phyloP scores from a whole-genome alignment of 2,329 filamentous ascomycete genomes.

The Alternaria ethzedia region DNA sequence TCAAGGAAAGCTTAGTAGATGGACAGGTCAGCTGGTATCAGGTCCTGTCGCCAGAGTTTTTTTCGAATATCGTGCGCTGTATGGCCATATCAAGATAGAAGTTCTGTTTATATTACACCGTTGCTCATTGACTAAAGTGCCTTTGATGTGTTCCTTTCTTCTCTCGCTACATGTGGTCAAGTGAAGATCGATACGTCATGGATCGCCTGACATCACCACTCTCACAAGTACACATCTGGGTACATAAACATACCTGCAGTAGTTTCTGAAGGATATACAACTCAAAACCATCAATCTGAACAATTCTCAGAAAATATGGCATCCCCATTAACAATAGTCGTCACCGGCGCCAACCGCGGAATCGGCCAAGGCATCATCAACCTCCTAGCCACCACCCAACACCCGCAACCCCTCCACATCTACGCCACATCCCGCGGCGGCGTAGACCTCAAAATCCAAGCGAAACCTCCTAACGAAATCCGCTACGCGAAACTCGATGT shows the following conservation, averaged over 20 bases:
- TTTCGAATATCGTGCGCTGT: neutral
- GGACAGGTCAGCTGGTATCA: neutral
- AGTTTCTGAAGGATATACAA: neutral
- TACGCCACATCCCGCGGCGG: slow-evolving; percentile 30
- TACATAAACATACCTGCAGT: neutral
- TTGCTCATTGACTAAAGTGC: neutral
- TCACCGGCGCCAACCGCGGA: slow-evolving; percentile 31
- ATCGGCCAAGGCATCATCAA: slow-evolving; percentile 29
- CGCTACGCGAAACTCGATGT: slow-evolving; percentile 24
- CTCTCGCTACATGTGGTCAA: neutral
- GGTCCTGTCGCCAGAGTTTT: neutral
- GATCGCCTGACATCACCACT: slow-evolving; percentile 7
- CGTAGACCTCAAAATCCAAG: slow-evolving; percentile 12
- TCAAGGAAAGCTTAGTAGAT: neutral
- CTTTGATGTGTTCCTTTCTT: neutral
- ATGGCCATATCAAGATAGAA: neutral
- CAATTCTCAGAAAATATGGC: slow-evolving; percentile 6
- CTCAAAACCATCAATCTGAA: neutral
- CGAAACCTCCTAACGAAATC: slow-evolving; percentile 11
- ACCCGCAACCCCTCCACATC: slow-evolving; percentile 18
- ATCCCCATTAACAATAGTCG: slow-evolving; percentile 22
- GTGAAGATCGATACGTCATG: slow-evolving; percentile 6
- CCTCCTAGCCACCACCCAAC: slow-evolving; percentile 24
- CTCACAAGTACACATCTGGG: neutral
- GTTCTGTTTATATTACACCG: neutral